phyloP scores from a whole-genome alignment of 805 yeast species.

The Yueomyces sinensis region DNA sequence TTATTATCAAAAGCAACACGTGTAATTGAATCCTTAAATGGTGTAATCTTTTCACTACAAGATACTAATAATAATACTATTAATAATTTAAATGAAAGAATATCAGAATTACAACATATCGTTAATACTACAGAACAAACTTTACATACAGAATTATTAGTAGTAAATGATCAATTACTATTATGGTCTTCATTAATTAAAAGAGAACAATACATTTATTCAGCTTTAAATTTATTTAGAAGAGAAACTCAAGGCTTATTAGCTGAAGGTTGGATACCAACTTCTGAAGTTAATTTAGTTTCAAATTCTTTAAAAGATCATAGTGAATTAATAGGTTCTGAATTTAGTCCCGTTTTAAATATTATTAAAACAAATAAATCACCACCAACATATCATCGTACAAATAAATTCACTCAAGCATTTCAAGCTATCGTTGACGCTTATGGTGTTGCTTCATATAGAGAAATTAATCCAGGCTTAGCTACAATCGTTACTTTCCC shows the following conservation, averaged over 20 bases:
- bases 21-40: conserved; percentile 85
- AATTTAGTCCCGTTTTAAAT: conserved; percentile 42
- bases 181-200: conserved; percentile 58
- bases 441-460: conserved; percentile 84
- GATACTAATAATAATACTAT: conserved; percentile 31
- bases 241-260: conserved; percentile 77
- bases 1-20: conserved; percentile 60
- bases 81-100: conserved; percentile 30
- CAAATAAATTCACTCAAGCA: conserved; percentile 89
- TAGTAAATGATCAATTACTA: conserved; percentile 61
- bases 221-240: conserved; percentile 62
- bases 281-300: conserved; percentile 54
- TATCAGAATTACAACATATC: conserved; percentile 47
- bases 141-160: conserved; percentile 61
- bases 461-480: conserved; percentile 91
- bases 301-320: conserved; percentile 48
- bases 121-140: conserved; percentile 54
- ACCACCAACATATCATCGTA: conserved; percentile 91
- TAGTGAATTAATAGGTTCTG: conserved; percentile 21
- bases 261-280: conserved; percentile 96
- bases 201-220: conserved; percentile 75
- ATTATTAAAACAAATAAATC: conserved; percentile 62
- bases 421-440: conserved; percentile 93
- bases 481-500: conserved; percentile 95
- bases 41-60: conserved; percentile 36